Base-by-base conservation (phyloP, 495 filamentous ascomycete species). In the Podospora sp. region DNA sequence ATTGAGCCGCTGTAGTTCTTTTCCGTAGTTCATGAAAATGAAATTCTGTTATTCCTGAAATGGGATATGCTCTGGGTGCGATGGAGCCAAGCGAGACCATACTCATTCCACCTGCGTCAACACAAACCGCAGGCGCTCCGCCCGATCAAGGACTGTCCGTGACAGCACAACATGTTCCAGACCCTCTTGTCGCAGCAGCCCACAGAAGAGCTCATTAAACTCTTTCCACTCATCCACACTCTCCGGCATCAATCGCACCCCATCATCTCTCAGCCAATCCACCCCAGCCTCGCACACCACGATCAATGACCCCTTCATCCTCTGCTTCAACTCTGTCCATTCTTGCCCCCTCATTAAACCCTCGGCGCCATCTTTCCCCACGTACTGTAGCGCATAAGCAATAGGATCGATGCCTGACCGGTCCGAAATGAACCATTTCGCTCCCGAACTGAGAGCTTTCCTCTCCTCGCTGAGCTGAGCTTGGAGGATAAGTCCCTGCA, bases 371-470 rank as follows among this genome's bases (percentile, higher is more conserved):
- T 72, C 77, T 11, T 68, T 51, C 18, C 81, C 73, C 16, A 78
- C 78, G 63, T 81, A 81, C 6, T 73, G 74, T 24, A 65, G 55
- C 12, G 81, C 76, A 66, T 85, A 86, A 18, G 79, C 76, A 18
- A 86, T 67, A 14, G 83, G 80, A 63, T 86, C 84, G 6, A 83
- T 59, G 1, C 76, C 83, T 6, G 84, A 86, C 7, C 84, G 76
- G 68, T 85, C 84, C 0, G 84, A 83, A 62, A 86, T 77, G 69
- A 81, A 80, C 81, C 83, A 84, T 24, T 4, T 5, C 9, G 36
- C 53, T 8, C 53, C 49, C 11, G 51, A 33, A 14, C 27, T 16
- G 3, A 70, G 57, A 1, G 62, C 65, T 3, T 65, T 70, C 14
- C 20, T 25, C 72, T 86, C 84, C n/a, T 75, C 76, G 36, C 69